A percentile compares a stretch with the other conserved stretches of the same genome.
Evolutionary conservation across 129 eudicot genomes (phyloP).

Genomic region (Flaveria brownii): DNA sequence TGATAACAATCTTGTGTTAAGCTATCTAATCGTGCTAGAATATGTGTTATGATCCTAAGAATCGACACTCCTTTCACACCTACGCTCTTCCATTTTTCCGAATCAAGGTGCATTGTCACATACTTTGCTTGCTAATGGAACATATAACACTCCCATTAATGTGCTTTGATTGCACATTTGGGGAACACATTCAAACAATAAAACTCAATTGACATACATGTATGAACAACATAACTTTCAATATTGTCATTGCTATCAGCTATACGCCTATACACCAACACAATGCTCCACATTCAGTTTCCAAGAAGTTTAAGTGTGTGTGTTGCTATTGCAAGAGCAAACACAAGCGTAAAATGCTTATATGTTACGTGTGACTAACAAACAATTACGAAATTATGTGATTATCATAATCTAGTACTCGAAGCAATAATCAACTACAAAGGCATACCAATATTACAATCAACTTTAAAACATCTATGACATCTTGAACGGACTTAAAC

Average conservation of each 20-base stretch:
- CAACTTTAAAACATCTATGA: conserved; percentile 38
- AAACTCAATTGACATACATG: too few species aligned
- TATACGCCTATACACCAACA: background rate
- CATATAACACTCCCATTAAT: too few species aligned
- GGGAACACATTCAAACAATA: too few species aligned
- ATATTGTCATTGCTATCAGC: background rate
- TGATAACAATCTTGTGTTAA: too few species aligned
- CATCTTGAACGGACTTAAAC: conserved; percentile 44
- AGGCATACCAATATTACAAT: background rate
- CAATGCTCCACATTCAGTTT: background rate
- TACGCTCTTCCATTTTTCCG: too few species aligned
- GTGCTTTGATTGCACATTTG: too few species aligned
- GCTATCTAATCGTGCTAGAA: too few species aligned
- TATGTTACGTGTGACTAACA: conserved; percentile 14
- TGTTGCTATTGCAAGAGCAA: background rate
- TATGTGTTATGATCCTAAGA: too few species aligned
- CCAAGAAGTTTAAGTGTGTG: background rate
- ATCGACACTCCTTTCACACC: too few species aligned
- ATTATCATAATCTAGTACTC: background rate
- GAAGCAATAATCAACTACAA: background rate
- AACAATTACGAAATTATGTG: background rate
- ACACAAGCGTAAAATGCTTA: background rate
- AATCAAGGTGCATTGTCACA: too few species aligned
- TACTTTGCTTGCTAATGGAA: too few species aligned
- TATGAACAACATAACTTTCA: too few species aligned